A percentile compares a stretch with the other conserved stretches of the same genome.
phyloP scores from a whole-genome alignment of 495 filamentous ascomycete genomes.

The Penicillium robsamsonii region DNA sequence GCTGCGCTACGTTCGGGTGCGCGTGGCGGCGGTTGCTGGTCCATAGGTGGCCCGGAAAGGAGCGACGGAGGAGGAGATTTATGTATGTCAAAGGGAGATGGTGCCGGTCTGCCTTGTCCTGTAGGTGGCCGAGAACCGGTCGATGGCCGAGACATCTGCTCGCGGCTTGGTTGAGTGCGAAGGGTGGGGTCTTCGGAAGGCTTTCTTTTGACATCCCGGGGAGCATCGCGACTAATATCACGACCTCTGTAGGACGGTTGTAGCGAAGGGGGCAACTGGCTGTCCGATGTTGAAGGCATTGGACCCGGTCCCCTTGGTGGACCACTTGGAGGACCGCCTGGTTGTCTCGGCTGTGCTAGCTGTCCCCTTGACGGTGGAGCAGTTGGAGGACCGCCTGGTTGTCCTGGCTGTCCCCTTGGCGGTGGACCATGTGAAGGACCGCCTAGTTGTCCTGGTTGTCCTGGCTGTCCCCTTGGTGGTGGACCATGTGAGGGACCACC shows the following conservation, averaged over 20 bases:
- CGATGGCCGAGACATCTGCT: constrained; percentile 44
- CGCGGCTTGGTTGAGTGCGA: constrained; percentile 47
- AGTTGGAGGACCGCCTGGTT: constrained; percentile 25
- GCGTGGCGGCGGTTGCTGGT: constrained; percentile 31
- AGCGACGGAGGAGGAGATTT: constrained; percentile 9
- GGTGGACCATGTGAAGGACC: constrained; percentile 33
- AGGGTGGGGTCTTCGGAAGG: constrained; percentile 42
- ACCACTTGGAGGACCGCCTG: constrained; percentile 29
- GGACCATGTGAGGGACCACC: constrained; percentile 33
- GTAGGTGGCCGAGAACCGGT: constrained; percentile 31
- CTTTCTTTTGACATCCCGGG: constrained; percentile 32
- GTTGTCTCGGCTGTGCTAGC: too few relatives aligned
- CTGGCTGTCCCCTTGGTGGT: constrained; percentile 28
- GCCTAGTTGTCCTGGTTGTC: constrained; percentile 18
- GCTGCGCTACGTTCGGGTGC: constrained; percentile 25
- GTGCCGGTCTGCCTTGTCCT: constrained; percentile 25
- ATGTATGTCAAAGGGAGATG: constrained; percentile 20
- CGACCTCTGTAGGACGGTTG: constrained; percentile 32
- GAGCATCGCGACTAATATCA: constrained; percentile 40
- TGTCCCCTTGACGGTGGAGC: constrained; percentile 32
- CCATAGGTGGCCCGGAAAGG: constrained; percentile 20
- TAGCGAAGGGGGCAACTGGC: constrained; percentile 35
- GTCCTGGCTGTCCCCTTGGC: constrained; percentile 21
- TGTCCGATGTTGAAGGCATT: constrained; percentile 29
- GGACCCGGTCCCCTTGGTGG: constrained; percentile 34